Evolutionary conservation across 257 asterid genomes (phyloP).

Genomic region (Coffea canephora): DNA sequence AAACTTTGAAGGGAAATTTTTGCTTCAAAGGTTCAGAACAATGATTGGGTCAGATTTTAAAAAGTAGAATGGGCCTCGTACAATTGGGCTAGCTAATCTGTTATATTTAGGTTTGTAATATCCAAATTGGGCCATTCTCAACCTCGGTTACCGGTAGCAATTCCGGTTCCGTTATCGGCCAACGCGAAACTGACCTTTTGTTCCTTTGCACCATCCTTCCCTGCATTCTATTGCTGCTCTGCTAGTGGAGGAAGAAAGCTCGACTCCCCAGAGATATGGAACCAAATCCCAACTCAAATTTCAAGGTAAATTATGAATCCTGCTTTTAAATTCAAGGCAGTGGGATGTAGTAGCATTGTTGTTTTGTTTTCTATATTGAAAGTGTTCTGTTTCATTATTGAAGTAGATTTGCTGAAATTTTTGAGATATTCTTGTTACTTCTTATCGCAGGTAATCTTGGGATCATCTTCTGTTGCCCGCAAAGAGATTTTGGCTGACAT

Average conservation of each 20-base stretch:
- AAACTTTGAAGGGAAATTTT: too few relatives aligned
- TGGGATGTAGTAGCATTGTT: not conserved
- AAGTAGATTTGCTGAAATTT: not conserved
- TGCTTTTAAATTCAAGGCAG: not conserved
- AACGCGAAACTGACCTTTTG: not conserved
- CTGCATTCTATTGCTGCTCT: not conserved
- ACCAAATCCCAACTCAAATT: conserved; percentile 14
- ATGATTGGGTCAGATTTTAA: too few relatives aligned
- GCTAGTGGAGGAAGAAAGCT: too few relatives aligned
- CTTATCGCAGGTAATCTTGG: conserved; percentile 69
- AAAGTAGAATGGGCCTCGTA: not conserved
- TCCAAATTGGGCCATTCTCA: not conserved
- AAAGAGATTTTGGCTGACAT: conserved; percentile 61
- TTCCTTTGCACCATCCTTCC: too few relatives aligned
- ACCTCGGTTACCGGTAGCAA: not conserved
- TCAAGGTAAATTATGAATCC: conserved; percentile 17
- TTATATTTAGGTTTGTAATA: not conserved
- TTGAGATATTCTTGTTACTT: not conserved
- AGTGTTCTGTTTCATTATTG: too few relatives aligned
- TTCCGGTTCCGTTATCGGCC: too few relatives aligned
- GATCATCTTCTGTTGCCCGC: conserved; percentile 85
- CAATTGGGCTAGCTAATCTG: not conserved
- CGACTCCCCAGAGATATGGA: conserved; percentile 27
- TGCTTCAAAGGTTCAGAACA: too few relatives aligned
- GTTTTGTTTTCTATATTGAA: not conserved